Evolutionary conservation across 202 grass and related monocot species (phyloP), one percentile per base, ranked within the genome.

Genomic region (Musa balbisiana): DNA sequence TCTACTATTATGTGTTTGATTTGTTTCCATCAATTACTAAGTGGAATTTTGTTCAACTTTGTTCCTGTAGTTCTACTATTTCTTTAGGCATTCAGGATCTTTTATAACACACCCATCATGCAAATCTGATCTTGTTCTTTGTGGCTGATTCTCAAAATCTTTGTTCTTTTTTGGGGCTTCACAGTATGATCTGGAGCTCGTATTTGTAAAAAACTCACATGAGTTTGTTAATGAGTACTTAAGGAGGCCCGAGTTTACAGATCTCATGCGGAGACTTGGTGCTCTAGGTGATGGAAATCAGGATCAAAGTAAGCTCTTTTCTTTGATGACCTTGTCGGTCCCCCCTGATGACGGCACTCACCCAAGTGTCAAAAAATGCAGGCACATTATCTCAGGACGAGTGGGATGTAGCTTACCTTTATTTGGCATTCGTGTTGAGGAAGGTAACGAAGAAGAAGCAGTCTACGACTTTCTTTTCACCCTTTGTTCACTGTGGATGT

Each of bases 401-500:
- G 83, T 97, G 90, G 90, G 93, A 93, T 55, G 88, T 89, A 51
- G 87, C 93, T 13, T 97, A 97, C 87, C 84, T 97, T 52, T 97
- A 97, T 73, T 84, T 89, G 0, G 84, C 93, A 15, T 93, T 91
- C 25, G 90, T 97, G 24, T 83, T 97, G 77, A 89, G 84, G 55
- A 93, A 97, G 93, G 90, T 93, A 89, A 21, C 8, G 13, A 9
- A 8, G 1, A 51, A 29, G 11, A 53, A n/a, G 0, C 15, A 55
- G 4, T 70, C 29, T 50, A 43, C 52, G 70, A 24, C 64, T 49
- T 51, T 20, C 64, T 14, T 78, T 22, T 64, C 21, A 43, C 33
- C 33, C 5, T 43, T 43, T 43, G 33, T 43, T 43, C 8, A 43
- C 33, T 1, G 3, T 6, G 33, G 5, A 43, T 43, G 33, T 43